Evolutionary conservation across 2,329 filamentous ascomycete genomes (phyloP).

Genomic region (Hypoxylon sp.): DNA sequence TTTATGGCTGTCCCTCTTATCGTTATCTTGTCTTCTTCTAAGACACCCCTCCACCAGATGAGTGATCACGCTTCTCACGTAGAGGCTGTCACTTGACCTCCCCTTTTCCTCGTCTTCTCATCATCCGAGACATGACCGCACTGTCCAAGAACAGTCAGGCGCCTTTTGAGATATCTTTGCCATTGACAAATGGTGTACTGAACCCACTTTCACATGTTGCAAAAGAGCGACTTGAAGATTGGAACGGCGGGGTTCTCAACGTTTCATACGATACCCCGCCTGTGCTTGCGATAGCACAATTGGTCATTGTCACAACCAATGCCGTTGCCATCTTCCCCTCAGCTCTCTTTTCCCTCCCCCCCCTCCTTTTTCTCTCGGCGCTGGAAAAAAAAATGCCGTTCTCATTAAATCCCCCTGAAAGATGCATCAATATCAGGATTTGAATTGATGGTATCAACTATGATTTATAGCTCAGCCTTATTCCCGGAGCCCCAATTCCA

Average conservation of each 20-base stretch:
- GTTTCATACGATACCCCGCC: constrained; percentile 24
- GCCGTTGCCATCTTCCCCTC: no score
- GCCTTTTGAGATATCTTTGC: constrained; percentile 30
- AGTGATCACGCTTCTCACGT: constrained; percentile 41
- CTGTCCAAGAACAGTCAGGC: constrained; percentile 40
- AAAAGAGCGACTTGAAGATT: constrained; percentile 8
- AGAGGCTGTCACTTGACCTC: constrained; percentile 43
- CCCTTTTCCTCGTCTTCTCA: constrained; percentile 19
- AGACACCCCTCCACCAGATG: constrained; percentile 27
- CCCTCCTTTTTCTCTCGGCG: no score
- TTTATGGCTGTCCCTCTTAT: constrained; percentile 34
- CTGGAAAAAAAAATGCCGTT: constrained; percentile 2
- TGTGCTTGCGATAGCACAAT: constrained; percentile 6
- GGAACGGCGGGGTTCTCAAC: constrained; percentile 10
- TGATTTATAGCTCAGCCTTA: neutral
- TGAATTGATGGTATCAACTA: neutral
- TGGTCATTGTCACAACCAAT: no score
- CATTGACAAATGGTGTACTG: constrained; percentile 30
- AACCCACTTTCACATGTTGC: constrained; percentile 46
- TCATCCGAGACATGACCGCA: constrained; percentile 34
- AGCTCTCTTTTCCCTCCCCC: constrained; percentile 8
- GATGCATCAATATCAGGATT: neutral
- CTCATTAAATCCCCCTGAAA: constrained; percentile 6
- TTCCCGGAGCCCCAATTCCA: constrained; percentile 3
- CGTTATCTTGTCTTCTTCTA: constrained; percentile 26